Evolutionary conservation across 164 flowering plant species (phyloP), one percentile per base, ranked within the genome.

Genomic region (Magnolia sinica): DNA sequence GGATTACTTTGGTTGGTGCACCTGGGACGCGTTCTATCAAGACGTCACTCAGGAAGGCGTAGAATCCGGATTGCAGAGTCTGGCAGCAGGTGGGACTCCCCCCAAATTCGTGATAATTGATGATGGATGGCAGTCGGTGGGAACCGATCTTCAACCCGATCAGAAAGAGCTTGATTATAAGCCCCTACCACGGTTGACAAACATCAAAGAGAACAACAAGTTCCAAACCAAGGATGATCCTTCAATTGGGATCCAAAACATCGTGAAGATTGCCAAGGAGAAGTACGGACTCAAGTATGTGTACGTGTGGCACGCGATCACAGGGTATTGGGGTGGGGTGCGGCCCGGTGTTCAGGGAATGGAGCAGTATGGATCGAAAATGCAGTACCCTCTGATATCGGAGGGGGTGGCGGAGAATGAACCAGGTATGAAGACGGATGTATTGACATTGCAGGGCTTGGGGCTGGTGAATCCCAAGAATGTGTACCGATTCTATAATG

Each of bases 301-400:
- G 71, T 95, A 95, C 68, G 94, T 91, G 64, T 95, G 99, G 99
- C 99, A 95, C 64, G 98, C 99, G 18, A 90, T 96, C 9, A 89
- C 91, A 0, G 99, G 99, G 23, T 96, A 96, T 76, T 96, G 99
- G 99, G 99, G 98, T 3, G 98, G 99, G 64, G 98, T 96, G 22
- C 80, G 87, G 1, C 95, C 96, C 0, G 94, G 88, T 1, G 87
- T 81, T 45, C 78, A 83, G 73, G 92, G 81, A 70, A 88, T 87
- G 90, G 91, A 89, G 79, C 81, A 84, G n/a, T 96, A 91, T 70
- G 91, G 79, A 63, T 86, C 99, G 37, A 64, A 68, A 73, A 84
- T 92, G 82, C 84, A 82, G 86, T 91, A 83, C 73, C 93, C 98
- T 19, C 68, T 13, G 66, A 76, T 87, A 70, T 85, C 89, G 1